Evolutionary conservation across 164 flowering plant species (phyloP).

Genomic region (Pachysandra terminalis): DNA sequence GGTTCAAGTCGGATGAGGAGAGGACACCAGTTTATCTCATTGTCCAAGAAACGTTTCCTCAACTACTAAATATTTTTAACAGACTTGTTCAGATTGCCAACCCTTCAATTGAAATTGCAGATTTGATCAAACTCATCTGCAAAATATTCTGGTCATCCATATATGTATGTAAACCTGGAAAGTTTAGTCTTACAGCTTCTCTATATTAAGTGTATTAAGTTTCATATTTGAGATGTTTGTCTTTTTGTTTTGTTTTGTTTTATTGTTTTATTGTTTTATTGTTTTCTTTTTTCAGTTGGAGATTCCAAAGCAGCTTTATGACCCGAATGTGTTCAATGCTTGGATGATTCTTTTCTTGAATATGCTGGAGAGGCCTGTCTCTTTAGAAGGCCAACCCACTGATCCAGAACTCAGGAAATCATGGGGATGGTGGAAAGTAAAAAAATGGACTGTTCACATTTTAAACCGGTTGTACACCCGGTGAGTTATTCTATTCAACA

Average conservation of each 20-base stretch:
- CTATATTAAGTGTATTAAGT: background rate
- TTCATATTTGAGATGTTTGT: conserved; percentile 3
- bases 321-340: conserved; percentile 84
- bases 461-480: conserved; percentile 89
- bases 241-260: too few species aligned
- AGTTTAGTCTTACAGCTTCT: background rate
- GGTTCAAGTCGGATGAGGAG: conserved; percentile 99
- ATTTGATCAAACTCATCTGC: conserved; percentile 89
- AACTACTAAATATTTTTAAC: conserved; percentile 71
- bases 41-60: conserved; percentile 94
- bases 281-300: conserved; percentile 65
- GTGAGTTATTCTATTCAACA: conserved; percentile 29
- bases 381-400: conserved; percentile 84
- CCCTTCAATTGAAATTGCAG: conserved; percentile 86
- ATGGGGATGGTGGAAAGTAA: conserved; percentile 99
- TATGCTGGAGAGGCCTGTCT: conserved; percentile 93
- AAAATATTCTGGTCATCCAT: conserved; percentile 99
- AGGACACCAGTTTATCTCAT: conserved; percentile 82
- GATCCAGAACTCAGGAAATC: conserved; percentile 92
- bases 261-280: too few species aligned
- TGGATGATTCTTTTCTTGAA: conserved; percentile 95
- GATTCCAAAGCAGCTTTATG: conserved; percentile 90
- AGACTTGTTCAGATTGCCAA: conserved; percentile 75
- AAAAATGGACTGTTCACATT: conserved; percentile 98
- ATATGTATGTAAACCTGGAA: conserved; percentile 57